Evolutionary conservation across 495 filamentous ascomycete genomes (phyloP), one percentile per base, ranked within the genome.

Genomic region (Neurospora hispaniola): DNA sequence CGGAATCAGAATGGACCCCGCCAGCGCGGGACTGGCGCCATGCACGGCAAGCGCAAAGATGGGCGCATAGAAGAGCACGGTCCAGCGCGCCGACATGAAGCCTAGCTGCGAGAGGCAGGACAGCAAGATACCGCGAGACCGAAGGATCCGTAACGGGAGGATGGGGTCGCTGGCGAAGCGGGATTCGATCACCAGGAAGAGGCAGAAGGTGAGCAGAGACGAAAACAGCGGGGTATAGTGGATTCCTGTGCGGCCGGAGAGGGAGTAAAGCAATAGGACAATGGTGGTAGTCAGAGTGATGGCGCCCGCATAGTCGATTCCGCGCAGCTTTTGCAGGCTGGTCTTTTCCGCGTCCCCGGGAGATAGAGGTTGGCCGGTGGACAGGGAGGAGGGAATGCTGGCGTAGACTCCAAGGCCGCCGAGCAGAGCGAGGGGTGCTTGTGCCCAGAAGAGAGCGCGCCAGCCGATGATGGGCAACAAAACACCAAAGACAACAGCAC

Each of bases 81-180:
- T 82, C 91, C 91, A 94, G 48, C 92, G 89, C 6, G 90, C 85
- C 80, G 91, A 88, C 91, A 94, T 94, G 76, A 92, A 86, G 39
- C 88, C 86, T 0, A 92, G 83, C 46, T 91, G 91, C 1, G 89
- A 84, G 18, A 93, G 69, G 75, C 91, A 94, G 11, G 89, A 90
- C 12, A 93, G 77, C 2, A 93, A 80, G 2, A 90, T 88, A 40
- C 88, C 89, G 18, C 90, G 87, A 69, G 88, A 89, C 43, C 82
- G 82, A 44, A 94, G 84, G 11, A 94, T 81, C 5, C 82, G 59
- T 31, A 93, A 80, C 0, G 92, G 92, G 71, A 95, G 88, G 76
- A 95, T 88, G 14, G 92, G 92, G 39, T 92, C 88, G 1, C 74
- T 72, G 1, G 89, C 83, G 70, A 87, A 80, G 69, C 80, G 79